Base-by-base conservation (phyloP, 768 basidiomycete genomes). In the Boletus eberwhitei region DNA sequence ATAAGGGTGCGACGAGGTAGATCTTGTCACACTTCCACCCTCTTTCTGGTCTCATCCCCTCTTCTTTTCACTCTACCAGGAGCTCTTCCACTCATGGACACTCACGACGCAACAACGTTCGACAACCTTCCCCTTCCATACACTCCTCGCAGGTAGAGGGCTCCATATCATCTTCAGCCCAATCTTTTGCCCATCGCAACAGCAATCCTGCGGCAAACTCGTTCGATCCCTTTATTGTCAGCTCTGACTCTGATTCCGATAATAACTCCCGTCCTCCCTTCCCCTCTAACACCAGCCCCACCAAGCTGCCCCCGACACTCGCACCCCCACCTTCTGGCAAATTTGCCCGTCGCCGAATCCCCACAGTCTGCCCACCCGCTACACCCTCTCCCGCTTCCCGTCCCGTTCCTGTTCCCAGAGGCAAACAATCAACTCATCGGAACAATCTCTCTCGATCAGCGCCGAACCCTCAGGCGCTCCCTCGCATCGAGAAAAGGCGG, bases 101-200 rank as follows among this genome's bases (percentile, higher is more conserved):
- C 39, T 68, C 71, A 63, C 77, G 79, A 64, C 79, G 79, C 70
- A 78, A 74, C 71, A 77, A 74, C 61, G 73, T 68, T 53, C 85
- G 85, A 56, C 86, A 86, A 66, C 79, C 84, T 21, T 87, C 87
- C 38, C 85, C 85, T 17, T 81, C 82, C 34, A 70, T 78, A 40
- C 64, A 71, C 54, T 69, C 83, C 80, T 81, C 83, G 80, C 85
- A 86, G 80, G 84, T 79, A 82, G 86, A 86, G 81, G 80, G 69
- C 65, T 69, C 71, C 57, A 57, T 60, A 26, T 54, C 34, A 50
- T 56, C 57, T 48, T 44, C 62, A 19, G 50, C 68, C 47, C 69
- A 59, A 41, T 60, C 66, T 13, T 64, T 64, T 40, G 29, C 60
- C 50, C 64, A 62, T 44, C 72, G 63, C 32, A 62, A 48, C n/a